A percentile compares a stretch with the other conserved stretches of the same genome.
Conservation (phyloP, 306 rosid genomes). For the Gastrolobium bilobum region DNA sequence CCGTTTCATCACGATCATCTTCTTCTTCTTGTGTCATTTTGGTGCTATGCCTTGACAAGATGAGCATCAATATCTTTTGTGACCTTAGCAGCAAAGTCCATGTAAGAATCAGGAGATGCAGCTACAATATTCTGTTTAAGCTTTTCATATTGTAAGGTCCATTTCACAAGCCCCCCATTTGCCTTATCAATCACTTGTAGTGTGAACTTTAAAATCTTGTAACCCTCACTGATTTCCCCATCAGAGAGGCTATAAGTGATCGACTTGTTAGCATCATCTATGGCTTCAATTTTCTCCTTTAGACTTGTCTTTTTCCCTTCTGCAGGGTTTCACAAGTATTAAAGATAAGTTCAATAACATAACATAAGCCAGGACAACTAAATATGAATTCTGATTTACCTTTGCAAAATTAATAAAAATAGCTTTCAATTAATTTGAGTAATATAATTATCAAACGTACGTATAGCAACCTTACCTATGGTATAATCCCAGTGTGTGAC, state of each 20-base stretch:
- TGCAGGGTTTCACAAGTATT: background rate
- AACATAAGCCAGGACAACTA: no score
- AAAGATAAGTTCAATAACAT: background rate
- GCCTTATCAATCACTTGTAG: slow-evolving; percentile 31
- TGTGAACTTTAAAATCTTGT: slow-evolving; percentile 35
- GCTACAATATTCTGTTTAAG: slow-evolving; percentile 8
- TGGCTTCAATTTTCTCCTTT: slow-evolving; percentile 40
- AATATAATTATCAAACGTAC: background rate
- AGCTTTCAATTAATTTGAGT: background rate
- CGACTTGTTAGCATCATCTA: slow-evolving; percentile 44
- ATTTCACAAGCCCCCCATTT: slow-evolving; percentile 49
- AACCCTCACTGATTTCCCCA: slow-evolving; percentile 37
- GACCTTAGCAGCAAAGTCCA: slow-evolving; percentile 23
- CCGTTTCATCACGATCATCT: background rate
- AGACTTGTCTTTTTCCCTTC: slow-evolving; percentile 34
- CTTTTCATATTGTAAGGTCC: slow-evolving; percentile 48
- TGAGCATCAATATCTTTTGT: slow-evolving; percentile 48
- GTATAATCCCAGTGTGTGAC: slow-evolving; percentile 55
- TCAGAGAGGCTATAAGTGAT: slow-evolving; percentile 42
- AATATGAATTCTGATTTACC: no score
- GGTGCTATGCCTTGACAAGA: slow-evolving; percentile 8
- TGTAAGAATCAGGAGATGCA: slow-evolving; percentile 11
- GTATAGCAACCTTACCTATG: slow-evolving; percentile 40
- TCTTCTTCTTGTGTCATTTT: background rate
- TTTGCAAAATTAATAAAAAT: background rate